These are phyloP conservation scores for Platismatia glauca DNA, from an alignment of 495 filamentous ascomycete species.

Conservation along the genomic window DNA sequence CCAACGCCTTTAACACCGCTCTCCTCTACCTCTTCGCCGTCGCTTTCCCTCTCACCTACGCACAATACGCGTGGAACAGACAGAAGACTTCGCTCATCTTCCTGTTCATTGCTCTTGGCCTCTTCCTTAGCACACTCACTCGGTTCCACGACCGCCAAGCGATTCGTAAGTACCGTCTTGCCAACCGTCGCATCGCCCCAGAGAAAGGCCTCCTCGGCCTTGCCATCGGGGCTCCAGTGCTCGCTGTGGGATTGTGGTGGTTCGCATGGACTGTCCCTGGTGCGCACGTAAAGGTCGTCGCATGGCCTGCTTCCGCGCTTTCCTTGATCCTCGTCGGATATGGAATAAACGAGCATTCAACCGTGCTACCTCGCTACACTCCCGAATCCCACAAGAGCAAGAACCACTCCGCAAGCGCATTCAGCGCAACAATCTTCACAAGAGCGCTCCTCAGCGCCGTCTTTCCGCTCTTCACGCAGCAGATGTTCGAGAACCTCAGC, in stretches of 20 bases:
- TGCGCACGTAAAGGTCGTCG: background rate
- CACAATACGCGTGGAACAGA: background rate
- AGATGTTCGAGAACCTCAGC: background rate
- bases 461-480: background rate
- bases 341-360: background rate
- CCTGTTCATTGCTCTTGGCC: background rate
- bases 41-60: conserved; percentile 5
- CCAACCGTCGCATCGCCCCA: background rate
- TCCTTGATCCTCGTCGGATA: background rate
- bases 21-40: conserved; percentile 13
- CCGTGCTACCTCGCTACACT: background rate
- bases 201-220: background rate
- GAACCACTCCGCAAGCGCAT: background rate
- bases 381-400: background rate
- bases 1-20: background rate
- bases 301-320: background rate
- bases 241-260: conserved; percentile 4
- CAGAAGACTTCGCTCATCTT: background rate
- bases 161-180: no score
- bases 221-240: background rate
- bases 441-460: background rate
- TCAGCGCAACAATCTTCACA: background rate
- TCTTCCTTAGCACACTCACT: conserved; percentile 1
- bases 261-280: conserved; percentile 3
- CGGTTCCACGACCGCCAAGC: background rate